Evolutionary conservation across 2,329 filamentous ascomycete species (phyloP).

Genomic region (Aspergillus sojae): DNA sequence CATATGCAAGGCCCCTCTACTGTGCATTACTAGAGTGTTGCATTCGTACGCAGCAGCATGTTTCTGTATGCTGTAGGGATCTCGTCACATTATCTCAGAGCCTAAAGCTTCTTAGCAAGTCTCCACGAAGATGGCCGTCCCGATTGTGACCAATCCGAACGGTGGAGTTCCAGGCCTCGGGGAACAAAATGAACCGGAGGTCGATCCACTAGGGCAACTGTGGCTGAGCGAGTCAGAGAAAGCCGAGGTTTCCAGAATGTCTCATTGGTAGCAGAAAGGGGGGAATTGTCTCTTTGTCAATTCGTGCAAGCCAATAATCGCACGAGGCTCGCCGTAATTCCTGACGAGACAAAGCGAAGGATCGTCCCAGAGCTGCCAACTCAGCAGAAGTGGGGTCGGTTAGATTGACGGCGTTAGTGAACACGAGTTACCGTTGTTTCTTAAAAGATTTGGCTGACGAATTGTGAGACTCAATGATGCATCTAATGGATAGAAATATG

Average conservation of each 20-base stretch:
- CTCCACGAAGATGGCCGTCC: constrained; percentile 20
- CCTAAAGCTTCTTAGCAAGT: constrained; percentile 7
- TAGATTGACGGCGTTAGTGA: constrained; percentile 2
- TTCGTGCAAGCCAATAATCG: constrained; percentile 19
- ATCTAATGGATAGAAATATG: not conserved
- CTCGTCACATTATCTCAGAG: constrained; percentile 17
- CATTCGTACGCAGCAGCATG: constrained; percentile 10
- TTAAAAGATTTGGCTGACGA: not conserved
- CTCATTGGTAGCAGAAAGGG: constrained; percentile 19
- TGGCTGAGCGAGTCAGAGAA: constrained; percentile 13
- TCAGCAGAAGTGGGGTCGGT: constrained; percentile 21
- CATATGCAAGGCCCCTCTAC: constrained; percentile 21
- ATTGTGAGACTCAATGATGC: not conserved
- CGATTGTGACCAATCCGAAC: constrained; percentile 23
- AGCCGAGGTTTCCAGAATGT: constrained; percentile 12
- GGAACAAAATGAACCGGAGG: constrained; percentile 14
- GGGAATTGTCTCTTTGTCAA: constrained; percentile 11
- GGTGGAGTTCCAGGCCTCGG: constrained; percentile 17
- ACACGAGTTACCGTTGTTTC: constrained; percentile 8
- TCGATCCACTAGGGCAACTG: constrained; percentile 14
- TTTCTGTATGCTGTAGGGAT: constrained; percentile 12
- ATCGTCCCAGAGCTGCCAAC: constrained; percentile 22
- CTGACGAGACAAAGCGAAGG: constrained; percentile 11
- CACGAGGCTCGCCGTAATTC: constrained; percentile 4
- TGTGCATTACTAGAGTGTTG: constrained; percentile 14